Base-by-base conservation (phyloP, 2,329 filamentous ascomycete species). In the Pseudogymnoascus sp. region DNA sequence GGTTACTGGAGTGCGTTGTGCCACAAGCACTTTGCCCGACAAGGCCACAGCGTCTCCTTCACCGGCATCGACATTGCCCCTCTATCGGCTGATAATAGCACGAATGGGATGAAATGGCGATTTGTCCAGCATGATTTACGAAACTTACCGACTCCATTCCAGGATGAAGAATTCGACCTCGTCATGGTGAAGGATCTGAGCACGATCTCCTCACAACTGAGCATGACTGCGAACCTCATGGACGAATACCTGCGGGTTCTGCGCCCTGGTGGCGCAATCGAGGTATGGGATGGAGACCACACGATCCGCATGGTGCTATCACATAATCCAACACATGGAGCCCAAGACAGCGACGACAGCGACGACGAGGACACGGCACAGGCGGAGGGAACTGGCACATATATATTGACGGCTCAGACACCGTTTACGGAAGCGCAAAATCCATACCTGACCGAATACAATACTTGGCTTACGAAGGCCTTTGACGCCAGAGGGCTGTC, bases 1-100 rank as follows among this genome's bases (percentile, higher is more conserved):
- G 93, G 86, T 23, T 90, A 96, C 72, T 97, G 93, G 93, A 93
- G 90, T 69, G 88, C 90, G 76, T 87, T 91, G 79, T 96, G 91
- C 74, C 89, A 96, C 74, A 85, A 90, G 37, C 89, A 90, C 75
- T 91, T 93, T 72, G 81, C 83, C 63, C 82, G 84, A 59, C 80
- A 83, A 63, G 91, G 91, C 13, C 82, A 89, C 71, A 77, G 81
- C 4, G 87, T 96, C 21, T 84, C 85, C 4, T 96, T 96, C 72
- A 90, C 88, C 0, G 93, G 92, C 1, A 76, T 96, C 42, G 92
- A 96, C 72, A 85, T 96, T 63, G 88, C 89, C 7, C 87, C 89
- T 4, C 74, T 93, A 23, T 87, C 88, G 7, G 82, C 84, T 35
- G 82, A 86, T 68, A 77, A 81, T 69, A 79, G 79, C 3, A 82